Base-by-base conservation (phyloP, 2,329 filamentous ascomycete species). In the Alternaria atra region DNA sequence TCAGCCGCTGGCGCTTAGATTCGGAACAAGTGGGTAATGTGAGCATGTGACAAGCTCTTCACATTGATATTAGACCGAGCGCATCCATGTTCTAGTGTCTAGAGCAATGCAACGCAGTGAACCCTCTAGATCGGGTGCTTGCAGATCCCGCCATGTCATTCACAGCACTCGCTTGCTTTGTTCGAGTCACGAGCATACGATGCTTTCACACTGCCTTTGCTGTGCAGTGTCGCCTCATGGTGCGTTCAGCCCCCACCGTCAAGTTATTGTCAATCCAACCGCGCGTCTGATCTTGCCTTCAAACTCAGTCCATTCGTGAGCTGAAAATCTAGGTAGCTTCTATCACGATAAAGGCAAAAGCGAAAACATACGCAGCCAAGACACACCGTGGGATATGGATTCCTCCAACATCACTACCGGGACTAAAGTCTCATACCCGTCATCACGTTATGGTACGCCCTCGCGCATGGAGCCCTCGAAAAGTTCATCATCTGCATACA, bases 141-240 rank as follows among this genome's bases (percentile, higher is more conserved):
- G 35, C 25, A 29, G 17, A 20, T 29, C n/a, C 15, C 12, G 15
- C 20, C 3, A 43, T 27, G 42, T 32, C 15, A 40, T 48, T 47
- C 27, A 47, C 34, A 32, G 10, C 25, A 4, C 27, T 17, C 20
- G 17, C 6, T 32, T 47, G 23, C 17, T 8, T 47, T 52, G 9
- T 27, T 13, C 20, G 5, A 4, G 6, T 15, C 5, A 20, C n/a
- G n/a, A 27, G 13, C 15, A 13, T 17, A 37, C n/a, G 4, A 39
- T 13, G 42, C 32, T 32, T 47, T 34, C 47, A 61, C 42, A 35
- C 35, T 15, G 47, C 42, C 47, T 37, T 48, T 42, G 12, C n/a
- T 48, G 17, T 20, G 15, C 12, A 27, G 1, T n/a, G 13, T n/a
- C 13, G n/a, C 47, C 13, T 23, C 20, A 12, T 13, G 25, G 13